Evolutionary conservation across 192 early-diverging fungal genomes (phyloP).

Genomic region (Backusella morwellensis): DNA sequence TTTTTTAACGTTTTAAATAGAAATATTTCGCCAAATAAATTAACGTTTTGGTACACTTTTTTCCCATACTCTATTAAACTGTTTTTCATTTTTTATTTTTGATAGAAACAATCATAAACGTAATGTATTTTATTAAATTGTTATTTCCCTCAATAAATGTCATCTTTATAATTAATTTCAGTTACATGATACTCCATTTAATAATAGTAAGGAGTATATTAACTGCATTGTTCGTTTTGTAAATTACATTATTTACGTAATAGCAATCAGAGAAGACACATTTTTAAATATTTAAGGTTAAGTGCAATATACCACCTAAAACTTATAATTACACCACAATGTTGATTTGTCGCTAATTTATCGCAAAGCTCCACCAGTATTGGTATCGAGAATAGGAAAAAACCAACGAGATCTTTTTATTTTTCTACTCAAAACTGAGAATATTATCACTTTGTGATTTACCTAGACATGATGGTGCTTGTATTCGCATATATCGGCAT

Average conservation of each 20-base stretch:
- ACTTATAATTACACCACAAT: background rate
- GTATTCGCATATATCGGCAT: background rate
- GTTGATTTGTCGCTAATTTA: background rate
- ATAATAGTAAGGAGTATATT: background rate
- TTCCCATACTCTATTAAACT: background rate
- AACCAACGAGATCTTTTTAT: background rate
- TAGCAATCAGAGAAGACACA: background rate
- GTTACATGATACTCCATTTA: background rate
- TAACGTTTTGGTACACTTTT: background rate
- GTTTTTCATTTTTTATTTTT: background rate
- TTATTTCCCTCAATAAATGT: background rate
- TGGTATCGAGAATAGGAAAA: background rate
- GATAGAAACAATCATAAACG: background rate
- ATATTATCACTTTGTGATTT: background rate
- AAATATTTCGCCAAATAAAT: background rate
- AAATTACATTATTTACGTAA: background rate
- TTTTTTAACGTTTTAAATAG: background rate
- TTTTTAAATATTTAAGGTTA: background rate
- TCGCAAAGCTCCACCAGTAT: background rate
- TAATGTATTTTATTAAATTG: background rate
- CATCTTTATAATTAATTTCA: background rate
- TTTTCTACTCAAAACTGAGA: background rate
- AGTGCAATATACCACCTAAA: background rate
- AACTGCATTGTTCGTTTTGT: background rate
- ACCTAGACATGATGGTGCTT: background rate